Evolutionary conservation across 164 flowering plant species (phyloP), one percentile per base, ranked within the genome.

Genomic region (Piper betle): DNA sequence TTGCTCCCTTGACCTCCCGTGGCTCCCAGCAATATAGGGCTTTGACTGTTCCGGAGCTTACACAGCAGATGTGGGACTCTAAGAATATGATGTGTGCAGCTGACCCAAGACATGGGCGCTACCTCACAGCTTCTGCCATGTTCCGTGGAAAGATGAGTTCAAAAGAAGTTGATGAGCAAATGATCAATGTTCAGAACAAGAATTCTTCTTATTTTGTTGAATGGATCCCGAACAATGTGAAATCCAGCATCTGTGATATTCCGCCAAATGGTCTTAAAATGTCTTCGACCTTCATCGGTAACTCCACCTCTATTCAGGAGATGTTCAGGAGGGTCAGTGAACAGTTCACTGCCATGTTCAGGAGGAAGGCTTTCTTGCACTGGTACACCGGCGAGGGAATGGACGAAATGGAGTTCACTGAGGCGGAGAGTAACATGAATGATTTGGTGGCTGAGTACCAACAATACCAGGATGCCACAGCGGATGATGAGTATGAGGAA

Each of bases 131-230:
- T 4, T 53, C 56, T 4, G 56, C 56, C 56, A 53, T 53, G 56
- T 53, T 53, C 16, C 56, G 56, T n/a, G 56, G 56, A 53, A 53
- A 53, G 56, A 53, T 53, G 56, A 53, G 56, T n/a, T 16, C 50
- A 12, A 46, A 46, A 9, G 50, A 46, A 46, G 50, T 46, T 10
- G 50, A 46, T 15, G 50, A 46, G 56, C 56, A 53, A 20, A 53
- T 53, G 56, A 53, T 53, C 6, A 53, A 53, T n/a, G 56, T 53
- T 20, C 56, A 53, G 56, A 53, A 53, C 56, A 53, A 53, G 20
- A 53, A 53, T n/a, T 53, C 56, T n/a, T 53, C 56, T 20, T 53
- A 53, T 9, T 53, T 53, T 20, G 56, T 53, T n/a, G 56, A 53
- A 20, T 53, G 56, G 56, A 53, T 53, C 33, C 56, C 56, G 18